Conservation (phyloP, 257 asterid species). For the Solanum chilense region DNA sequence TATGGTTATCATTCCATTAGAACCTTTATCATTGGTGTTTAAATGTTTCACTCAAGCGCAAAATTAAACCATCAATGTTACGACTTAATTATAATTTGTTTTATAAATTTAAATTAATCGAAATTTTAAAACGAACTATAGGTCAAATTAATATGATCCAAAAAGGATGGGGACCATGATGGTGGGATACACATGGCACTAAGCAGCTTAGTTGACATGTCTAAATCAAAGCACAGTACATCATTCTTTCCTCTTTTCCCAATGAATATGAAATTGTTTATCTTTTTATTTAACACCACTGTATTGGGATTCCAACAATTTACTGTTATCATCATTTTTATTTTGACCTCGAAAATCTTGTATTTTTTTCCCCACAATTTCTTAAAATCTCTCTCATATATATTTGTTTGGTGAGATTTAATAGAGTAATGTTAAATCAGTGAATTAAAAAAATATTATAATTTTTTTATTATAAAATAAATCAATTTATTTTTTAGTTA, state of each 20-base stretch:
- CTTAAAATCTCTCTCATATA: neutral
- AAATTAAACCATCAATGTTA: neutral
- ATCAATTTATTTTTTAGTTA: no score
- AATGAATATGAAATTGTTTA: neutral
- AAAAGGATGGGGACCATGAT: constrained; percentile 22
- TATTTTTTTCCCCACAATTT: no score
- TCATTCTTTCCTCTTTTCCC: neutral
- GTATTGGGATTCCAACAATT: neutral
- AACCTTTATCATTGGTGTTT: neutral
- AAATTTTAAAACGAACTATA: fast-evolving
- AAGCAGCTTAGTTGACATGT: neutral
- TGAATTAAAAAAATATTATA: no score
- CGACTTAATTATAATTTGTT: neutral
- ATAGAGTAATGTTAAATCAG: no score
- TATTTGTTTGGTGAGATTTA: neutral
- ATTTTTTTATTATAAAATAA: no score
- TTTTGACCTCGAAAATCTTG: neutral
- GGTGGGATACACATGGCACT: constrained; percentile 7
- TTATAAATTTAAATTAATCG: neutral
- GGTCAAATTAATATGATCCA: neutral
- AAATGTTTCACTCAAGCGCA: neutral
- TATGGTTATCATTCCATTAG: neutral
- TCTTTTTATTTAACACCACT: neutral
- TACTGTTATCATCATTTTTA: neutral
- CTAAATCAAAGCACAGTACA: neutral